phyloP scores from a whole-genome alignment of 129 eudicot genomes.

The Deinandra increscens region DNA sequence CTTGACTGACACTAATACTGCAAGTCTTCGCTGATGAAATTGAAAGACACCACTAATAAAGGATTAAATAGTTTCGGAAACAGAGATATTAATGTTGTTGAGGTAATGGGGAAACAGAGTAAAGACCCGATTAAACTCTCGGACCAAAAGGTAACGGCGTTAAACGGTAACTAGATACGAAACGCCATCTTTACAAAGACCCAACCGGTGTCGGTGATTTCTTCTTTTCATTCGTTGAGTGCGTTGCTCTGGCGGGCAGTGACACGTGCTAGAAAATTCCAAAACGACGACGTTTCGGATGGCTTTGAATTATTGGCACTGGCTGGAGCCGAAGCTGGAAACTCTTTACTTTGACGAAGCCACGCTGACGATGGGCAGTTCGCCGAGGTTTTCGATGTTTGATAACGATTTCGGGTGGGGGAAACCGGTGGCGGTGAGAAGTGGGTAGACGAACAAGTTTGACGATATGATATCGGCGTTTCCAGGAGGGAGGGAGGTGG shows the following conservation, averaged over 20 bases:
- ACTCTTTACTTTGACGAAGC: conserved; percentile 62
- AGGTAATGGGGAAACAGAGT: conserved; percentile 62
- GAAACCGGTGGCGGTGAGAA: no score
- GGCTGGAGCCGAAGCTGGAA: conserved; percentile 79
- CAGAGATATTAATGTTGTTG: conserved; percentile 45
- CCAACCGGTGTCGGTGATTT: conserved; percentile 43
- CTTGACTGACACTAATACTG: no score
- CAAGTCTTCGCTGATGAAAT: no score
- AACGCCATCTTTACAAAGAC: conserved; percentile 36
- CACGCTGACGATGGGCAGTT: no score
- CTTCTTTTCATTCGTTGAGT: conserved; percentile 74
- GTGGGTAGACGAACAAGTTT: conserved; percentile 84
- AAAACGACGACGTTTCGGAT: conserved; percentile 82
- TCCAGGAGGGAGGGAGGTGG: conserved; percentile 78
- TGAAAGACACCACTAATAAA: no score
- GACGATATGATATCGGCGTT: conserved; percentile 92
- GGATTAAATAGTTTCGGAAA: no score
- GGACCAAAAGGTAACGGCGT: conserved; percentile 40
- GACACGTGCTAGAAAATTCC: conserved; percentile 76
- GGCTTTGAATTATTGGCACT: conserved; percentile 90
- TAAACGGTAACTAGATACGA: conserved; percentile 42
- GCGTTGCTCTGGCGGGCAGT: conserved; percentile 81
- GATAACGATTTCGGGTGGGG: no score
- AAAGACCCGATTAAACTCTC: conserved; percentile 43
- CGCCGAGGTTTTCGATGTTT: no score